phyloP scores from a whole-genome alignment of 2,329 filamentous ascomycete species.

The Rhynchosporium graminicola region DNA sequence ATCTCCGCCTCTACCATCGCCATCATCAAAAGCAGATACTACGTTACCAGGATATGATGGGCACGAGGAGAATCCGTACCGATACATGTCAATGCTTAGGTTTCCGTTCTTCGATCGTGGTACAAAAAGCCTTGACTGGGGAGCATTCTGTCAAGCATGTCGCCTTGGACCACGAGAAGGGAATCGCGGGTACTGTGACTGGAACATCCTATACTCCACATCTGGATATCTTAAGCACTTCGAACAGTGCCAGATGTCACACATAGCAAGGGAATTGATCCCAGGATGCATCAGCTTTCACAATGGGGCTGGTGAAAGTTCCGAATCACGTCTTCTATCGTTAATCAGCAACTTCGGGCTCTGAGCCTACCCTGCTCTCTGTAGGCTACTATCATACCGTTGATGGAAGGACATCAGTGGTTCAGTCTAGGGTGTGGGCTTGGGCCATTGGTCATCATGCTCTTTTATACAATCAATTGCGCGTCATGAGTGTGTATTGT shows the following conservation, averaged over 20 bases:
- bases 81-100: constrained; percentile 26
- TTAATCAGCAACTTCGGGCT: no score
- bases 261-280: constrained; percentile 12
- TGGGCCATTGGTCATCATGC: no score
- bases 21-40: no score
- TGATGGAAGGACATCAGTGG: no score
- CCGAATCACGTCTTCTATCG: no score
- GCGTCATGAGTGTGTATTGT: no score
- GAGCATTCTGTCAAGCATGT: constrained; percentile 26
- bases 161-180: constrained; percentile 22
- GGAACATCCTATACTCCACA: constrained; percentile 22
- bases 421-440: no score
- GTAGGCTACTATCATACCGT: no score
- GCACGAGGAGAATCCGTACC: constrained; percentile 22
- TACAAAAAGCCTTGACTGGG: constrained; percentile 24
- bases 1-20: no score
- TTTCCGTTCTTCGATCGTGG: constrained; percentile 21
- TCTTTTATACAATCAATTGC: no score
- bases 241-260: constrained; percentile 23
- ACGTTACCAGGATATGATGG: constrained; percentile 9
- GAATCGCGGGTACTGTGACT: constrained; percentile 19
- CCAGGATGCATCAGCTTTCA: constrained; percentile 1
- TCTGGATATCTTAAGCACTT: constrained; percentile 25
- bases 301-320: no score
- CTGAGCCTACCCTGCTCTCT: no score